Conservation (phyloP, 1,284 basidiomycete genomes). For the Melanopsichium pennsylvanicum region DNA sequence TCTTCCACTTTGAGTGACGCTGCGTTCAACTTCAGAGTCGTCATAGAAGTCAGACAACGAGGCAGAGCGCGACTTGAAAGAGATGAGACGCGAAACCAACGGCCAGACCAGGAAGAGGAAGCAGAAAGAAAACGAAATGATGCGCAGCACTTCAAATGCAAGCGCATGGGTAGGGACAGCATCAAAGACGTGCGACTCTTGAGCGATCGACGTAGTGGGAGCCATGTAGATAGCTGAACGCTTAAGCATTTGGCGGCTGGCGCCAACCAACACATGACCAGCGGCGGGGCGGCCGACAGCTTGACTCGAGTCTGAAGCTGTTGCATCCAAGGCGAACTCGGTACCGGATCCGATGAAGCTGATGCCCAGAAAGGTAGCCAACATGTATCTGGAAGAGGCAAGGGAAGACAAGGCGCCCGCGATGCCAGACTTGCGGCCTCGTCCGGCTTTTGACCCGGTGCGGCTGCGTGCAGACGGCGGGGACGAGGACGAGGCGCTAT, state of each 20-base stretch:
- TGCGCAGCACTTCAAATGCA: slow-evolving; percentile 52
- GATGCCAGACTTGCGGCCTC: slow-evolving; percentile 18
- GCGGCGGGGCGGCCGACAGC: slow-evolving; percentile 31
- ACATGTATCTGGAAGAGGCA: slow-evolving; percentile 57
- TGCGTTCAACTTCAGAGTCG: neutral
- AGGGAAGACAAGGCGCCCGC: slow-evolving; percentile 19
- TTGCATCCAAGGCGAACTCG: slow-evolving; percentile 34
- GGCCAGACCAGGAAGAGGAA: slow-evolving; percentile 51
- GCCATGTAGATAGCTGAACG: slow-evolving; percentile 44
- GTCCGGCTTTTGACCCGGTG: slow-evolving; percentile 15
- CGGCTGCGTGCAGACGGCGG: slow-evolving; percentile 33
- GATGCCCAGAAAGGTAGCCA: slow-evolving; percentile 59
- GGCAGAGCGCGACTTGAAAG: slow-evolving; percentile 3
- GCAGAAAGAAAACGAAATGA: slow-evolving; percentile 37
- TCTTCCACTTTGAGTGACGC: neutral
- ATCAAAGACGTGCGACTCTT: slow-evolving; percentile 44
- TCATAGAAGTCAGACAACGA: neutral
- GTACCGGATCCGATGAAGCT: slow-evolving; percentile 54
- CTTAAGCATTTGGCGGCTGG: slow-evolving; percentile 61
- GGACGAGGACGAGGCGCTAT: slow-evolving; percentile 30
- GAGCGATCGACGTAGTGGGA: slow-evolving; percentile 6
- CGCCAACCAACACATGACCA: slow-evolving; percentile 46
- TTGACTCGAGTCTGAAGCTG: slow-evolving; percentile 12
- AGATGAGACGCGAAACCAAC: slow-evolving; percentile 23
- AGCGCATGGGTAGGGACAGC: slow-evolving; percentile 51